Base-by-base conservation (phyloP, 805 yeast species). In the Candida sakaeoensis region DNA sequence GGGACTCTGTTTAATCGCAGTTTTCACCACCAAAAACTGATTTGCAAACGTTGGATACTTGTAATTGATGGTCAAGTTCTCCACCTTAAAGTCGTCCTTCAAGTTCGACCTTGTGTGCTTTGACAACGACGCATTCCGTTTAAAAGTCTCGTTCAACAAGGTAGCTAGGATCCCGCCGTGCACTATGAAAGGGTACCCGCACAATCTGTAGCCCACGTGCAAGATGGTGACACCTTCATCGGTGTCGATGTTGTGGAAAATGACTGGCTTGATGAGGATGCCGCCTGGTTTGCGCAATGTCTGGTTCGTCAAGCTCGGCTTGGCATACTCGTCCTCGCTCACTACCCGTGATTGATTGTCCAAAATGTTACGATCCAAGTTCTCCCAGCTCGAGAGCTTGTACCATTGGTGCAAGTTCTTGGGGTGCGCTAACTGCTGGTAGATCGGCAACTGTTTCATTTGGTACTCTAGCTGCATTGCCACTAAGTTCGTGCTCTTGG, bases 161-260 rank as follows among this genome's bases (percentile, higher is more conserved):
- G 95, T 81, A 7, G 90, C 95, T 22, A 89, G 57, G 21, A 90
- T 76, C 0, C 97, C 97, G 3, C 97, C 97, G 55, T 89, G 97
- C 2, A 87, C 74, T 14, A 90, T 62, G 50, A 86, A 82, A 2
- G 96, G 97, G 55, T 83, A 89, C 1, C 97, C 97, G 31, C 91
- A 80, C 15, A 89, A 59, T 45, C 74, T 75, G 53, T 82, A 78
- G 0, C 97, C 96, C 38, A 84, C 70, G 55, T 87, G 95, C 18
- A 86, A 68, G 5, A 88, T 71, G 0, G 87, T 74, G 1, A 85
- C 70, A 0, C 82, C 73, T 48, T 85, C 84, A 38, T 72, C 70
- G 0, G 76, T 73, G 10, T 65, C 58, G 2, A 72, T 64, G 43
- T 82, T 77, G 47, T 75, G 76, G 51, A 83, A 85, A 10, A 85